Evolutionary conservation across 2,329 filamentous ascomycete species (phyloP), one percentile per base, ranked within the genome.

Genomic region (Colletotrichum truncatum): DNA sequence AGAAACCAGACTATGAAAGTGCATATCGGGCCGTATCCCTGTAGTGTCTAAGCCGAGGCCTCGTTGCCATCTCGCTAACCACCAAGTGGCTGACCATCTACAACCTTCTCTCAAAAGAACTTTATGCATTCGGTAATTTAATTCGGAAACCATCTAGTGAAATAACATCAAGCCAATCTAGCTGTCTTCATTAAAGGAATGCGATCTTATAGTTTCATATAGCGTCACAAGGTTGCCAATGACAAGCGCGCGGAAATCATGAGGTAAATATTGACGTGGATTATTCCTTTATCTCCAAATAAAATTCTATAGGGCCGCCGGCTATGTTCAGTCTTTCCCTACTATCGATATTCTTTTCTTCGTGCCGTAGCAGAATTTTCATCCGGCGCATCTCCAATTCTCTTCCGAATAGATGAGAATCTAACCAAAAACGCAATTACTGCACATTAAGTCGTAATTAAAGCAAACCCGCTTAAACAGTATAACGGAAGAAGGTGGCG

Each of bases 401-500:
- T 5, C 26, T 7, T 14, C 16, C 18, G 18, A 32, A 14, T 16
- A 26, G 11, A 18, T 12, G n/a, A 46, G 9, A 60, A 26, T 10
- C 25, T 25, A 39, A n/a, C 34, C 23, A 39, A 21, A 25, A 14
- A n/a, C 34, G 28, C 12, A 54, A 32, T 14, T 43, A n/a, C 8
- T 14, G 7, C 28, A n/a, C 28, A 23, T 28, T 12, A 23, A 49
- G 21, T 49, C 25, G n/a, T 5, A 10, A 30, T 7, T 9, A 43
- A 14, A 10, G 32, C 16, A 49, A 18, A 1, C 6, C 10, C 4
- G n/a, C 28, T 38, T 76, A 86, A 34, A 85, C 70, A 7, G 83
- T 86, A 69, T 85, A 86, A 63, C 84, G 78, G 76, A 84, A 87
- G 72, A 85, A 86, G 23, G 80, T 82, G 53, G 87, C 87, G 64